Evolutionary conservation across 192 early-diverging fungal species (phyloP), one percentile per base, ranked within the genome.

Genomic region (Jimgerdemannia lactiflua): DNA sequence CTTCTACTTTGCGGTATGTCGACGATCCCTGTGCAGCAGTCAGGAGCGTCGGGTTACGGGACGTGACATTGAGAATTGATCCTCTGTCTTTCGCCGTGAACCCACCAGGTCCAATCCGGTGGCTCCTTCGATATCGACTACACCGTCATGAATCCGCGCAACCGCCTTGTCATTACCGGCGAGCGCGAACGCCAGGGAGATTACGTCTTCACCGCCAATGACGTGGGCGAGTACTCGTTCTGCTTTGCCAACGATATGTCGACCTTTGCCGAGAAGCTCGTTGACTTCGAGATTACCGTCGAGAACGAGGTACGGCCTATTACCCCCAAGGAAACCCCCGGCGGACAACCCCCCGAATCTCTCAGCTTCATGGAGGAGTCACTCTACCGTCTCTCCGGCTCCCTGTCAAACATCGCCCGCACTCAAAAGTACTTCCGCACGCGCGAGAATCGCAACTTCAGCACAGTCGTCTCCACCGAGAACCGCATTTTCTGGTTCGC

Each of bases 51-150:
- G 14, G 6, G 8, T 6, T 59, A 10, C 49, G 2, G 49, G 14
- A 59, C 49, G 49, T 14, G 49, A 59, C 49, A 6, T 14, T 59
- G 49, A 10, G 6, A 6, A 59, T 14, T 59, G 49, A 59, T 59
- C 14, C 0, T 59, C 49, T 10, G 49, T 14, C 49, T 14, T 6
- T 59, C 14, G 14, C 2, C 2, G 8, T 10, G 6, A 14, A 10
- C 14, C 14, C 49, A 59, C 49, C 75, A 97, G 96, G 97, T 97
- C 63, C 98, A 99, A 88, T 86, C 90, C 68, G 98, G 98, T 42
- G 98, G 98, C 75, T 89, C 93, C 42, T 99, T 98, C 82, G 98
- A 99, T 80, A 92, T 99, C 43, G 98, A 99, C 84, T 98, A 94
- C 74, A 89, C 91, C 43, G 94, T 98, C 42, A 89, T 82, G 44